phyloP scores from a whole-genome alignment of 345 rosid genomes.

The Aurinia saxatilis region DNA sequence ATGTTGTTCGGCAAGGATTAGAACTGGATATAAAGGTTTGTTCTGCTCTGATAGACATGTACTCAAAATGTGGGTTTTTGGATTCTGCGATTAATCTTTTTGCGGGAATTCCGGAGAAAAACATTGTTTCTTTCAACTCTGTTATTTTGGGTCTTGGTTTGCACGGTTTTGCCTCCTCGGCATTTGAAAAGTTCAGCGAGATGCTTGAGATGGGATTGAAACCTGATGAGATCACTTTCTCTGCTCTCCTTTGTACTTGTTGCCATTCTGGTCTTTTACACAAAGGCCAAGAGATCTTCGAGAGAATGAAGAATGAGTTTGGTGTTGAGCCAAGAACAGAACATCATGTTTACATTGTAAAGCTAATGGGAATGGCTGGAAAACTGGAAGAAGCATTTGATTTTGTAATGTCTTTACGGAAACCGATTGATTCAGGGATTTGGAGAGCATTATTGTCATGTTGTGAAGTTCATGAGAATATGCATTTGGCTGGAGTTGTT shows the following conservation, averaged over 20 bases:
- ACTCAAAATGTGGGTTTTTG: slow-evolving; percentile 67
- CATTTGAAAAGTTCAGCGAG: slow-evolving; percentile 55
- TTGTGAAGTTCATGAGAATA: slow-evolving; percentile 51
- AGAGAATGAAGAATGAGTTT: slow-evolving; percentile 64
- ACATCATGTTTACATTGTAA: slow-evolving; percentile 71
- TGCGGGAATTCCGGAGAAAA: slow-evolving; percentile 34
- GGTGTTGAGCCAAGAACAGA: slow-evolving; percentile 47
- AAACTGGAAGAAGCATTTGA: slow-evolving; percentile 61
- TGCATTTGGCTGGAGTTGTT: slow-evolving; percentile 56
- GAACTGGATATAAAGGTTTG: slow-evolving; percentile 50
- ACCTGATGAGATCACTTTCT: slow-evolving; percentile 68
- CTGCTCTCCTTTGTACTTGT: slow-evolving; percentile 73
- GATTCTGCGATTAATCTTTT: slow-evolving; percentile 44
- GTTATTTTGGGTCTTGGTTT: slow-evolving; percentile 64
- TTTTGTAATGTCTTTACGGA: slow-evolving; percentile 46
- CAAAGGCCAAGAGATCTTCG: slow-evolving; percentile 50
- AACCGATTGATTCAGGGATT: slow-evolving; percentile 64
- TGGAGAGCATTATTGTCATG: slow-evolving; percentile 87
- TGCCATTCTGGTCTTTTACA: slow-evolving; percentile 67
- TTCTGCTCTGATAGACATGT: slow-evolving; percentile 75
- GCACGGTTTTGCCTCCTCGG: slow-evolving; percentile 54
- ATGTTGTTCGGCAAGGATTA: slow-evolving; percentile 49
- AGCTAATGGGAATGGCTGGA: slow-evolving; percentile 71
- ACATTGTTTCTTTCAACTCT: slow-evolving; percentile 58
- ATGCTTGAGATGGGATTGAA: slow-evolving; percentile 39